Conservation (phyloP, 345 rosid species). For the Anastatica hierochuntica region DNA sequence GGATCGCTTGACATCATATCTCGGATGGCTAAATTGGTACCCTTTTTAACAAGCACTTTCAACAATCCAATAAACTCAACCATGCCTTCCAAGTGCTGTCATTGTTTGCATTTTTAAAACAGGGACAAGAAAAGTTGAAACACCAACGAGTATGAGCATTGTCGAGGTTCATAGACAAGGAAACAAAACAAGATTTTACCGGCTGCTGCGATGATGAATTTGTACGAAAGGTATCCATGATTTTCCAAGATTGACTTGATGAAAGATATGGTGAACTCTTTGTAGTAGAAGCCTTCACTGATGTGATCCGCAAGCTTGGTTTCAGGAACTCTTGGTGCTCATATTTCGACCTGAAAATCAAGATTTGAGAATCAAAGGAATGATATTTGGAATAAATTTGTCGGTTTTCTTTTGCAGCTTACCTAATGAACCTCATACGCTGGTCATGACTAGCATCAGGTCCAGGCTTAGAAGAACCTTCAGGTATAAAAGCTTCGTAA, state of each 20-base stretch:
- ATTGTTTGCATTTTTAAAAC: constrained; percentile 14
- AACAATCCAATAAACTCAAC: too few relatives aligned
- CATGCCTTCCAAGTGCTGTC: constrained; percentile 58
- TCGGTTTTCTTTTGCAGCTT: not conserved
- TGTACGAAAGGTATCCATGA: constrained; percentile 58
- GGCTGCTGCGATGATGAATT: constrained; percentile 37
- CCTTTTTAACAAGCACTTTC: constrained; percentile 65
- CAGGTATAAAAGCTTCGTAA: constrained; percentile 82
- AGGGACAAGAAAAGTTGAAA: not conserved
- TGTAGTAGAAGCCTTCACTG: constrained; percentile 25
- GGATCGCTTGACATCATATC: constrained; percentile 98
- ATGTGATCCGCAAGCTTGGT: constrained; percentile 77
- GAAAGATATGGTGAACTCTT: constrained; percentile 35
- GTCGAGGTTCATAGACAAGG: too few relatives aligned
- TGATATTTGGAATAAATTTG: too few relatives aligned
- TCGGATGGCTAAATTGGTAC: constrained; percentile 70
- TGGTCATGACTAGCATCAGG: constrained; percentile 72
- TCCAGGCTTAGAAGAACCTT: constrained; percentile 66
- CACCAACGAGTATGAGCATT: not conserved
- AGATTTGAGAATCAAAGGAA: constrained; percentile 9
- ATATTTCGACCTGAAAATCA: constrained; percentile 70
- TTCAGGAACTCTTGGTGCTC: constrained; percentile 89
- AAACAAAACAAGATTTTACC: constrained; percentile 38
- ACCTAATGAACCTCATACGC: too few relatives aligned
- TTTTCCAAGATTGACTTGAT: constrained; percentile 49